phyloP scores from a whole-genome alignment of 371 early-diverging fungal species.

The Mucor ambiguus region DNA sequence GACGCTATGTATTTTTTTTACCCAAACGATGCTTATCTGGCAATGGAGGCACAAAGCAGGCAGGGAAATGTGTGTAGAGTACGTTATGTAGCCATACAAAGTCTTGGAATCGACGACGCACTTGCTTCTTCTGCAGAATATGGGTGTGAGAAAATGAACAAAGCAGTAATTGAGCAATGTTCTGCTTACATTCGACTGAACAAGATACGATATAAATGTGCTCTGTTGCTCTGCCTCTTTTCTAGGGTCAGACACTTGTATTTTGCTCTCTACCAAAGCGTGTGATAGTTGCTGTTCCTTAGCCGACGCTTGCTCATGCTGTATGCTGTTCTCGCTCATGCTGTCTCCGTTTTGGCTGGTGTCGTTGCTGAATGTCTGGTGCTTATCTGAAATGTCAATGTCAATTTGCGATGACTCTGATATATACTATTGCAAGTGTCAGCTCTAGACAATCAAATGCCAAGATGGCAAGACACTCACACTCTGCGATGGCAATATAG shows the following conservation, averaged over 20 bases:
- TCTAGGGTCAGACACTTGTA: constrained; percentile 63
- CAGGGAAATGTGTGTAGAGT: constrained; percentile 73
- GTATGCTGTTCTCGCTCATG: constrained; percentile 9
- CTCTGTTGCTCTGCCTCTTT: constrained; percentile 88
- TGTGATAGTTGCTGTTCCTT: neutral
- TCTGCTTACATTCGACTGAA: constrained; percentile 67
- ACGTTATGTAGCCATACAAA: constrained; percentile 88
- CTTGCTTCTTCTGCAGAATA: constrained; percentile 29
- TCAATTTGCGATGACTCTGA: constrained; percentile 17
- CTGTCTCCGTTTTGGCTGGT: neutral
- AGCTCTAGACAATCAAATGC: neutral
- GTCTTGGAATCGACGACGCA: constrained; percentile 92
- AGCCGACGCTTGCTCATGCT: neutral
- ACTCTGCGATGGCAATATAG: constrained; percentile 17
- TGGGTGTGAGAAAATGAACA: neutral
- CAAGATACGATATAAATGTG: constrained; percentile 84
- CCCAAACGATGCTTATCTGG: constrained; percentile 93
- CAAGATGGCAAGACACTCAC: constrained; percentile 4
- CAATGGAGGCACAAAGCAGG: constrained; percentile 88
- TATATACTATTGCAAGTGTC: constrained; percentile 2
- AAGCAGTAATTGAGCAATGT: neutral
- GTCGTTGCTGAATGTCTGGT: constrained; percentile 3
- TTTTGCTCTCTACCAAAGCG: constrained; percentile 19
- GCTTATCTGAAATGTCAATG: constrained; percentile 28
- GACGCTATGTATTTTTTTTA: constrained; percentile 26